Evolutionary conservation across 169 alveolate species (phyloP).

Genomic region (Eimeria acervulina): DNA sequence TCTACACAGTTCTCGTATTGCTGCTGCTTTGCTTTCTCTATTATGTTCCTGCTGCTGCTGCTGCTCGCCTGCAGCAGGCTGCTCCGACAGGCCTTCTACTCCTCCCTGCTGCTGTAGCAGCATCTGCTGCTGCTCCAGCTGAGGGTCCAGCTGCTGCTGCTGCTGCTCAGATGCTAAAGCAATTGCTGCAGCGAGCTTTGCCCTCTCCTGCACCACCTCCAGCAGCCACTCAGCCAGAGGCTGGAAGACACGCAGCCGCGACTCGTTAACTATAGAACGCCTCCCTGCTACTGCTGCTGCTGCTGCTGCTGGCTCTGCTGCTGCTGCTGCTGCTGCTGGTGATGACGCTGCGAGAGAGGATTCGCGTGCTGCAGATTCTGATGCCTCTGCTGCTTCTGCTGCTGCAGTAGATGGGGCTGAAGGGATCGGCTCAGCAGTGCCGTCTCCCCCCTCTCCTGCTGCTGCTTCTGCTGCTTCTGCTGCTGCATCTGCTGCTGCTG

Average conservation of each 20-base stretch:
- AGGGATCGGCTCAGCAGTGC: background rate
- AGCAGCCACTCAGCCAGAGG: slow-evolving; percentile 23
- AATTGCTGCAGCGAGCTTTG: slow-evolving; percentile 4
- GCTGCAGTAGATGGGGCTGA: background rate
- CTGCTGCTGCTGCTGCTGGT: slow-evolving; percentile 37
- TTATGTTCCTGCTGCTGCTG: no score
- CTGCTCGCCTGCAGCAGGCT: background rate
- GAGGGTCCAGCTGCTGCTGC: slow-evolving; percentile 61
- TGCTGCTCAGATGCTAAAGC: slow-evolving; percentile 25
- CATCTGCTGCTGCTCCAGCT: background rate
- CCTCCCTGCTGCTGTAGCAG: background rate
- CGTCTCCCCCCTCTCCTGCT: background rate
- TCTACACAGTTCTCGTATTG: background rate
- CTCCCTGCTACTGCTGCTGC: slow-evolving; percentile 19
- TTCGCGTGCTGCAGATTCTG: no score
- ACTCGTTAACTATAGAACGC: background rate
- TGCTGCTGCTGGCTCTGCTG: background rate
- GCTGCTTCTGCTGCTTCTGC: slow-evolving; percentile 23
- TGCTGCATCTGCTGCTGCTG: no score
- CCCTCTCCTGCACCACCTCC: slow-evolving; percentile 31
- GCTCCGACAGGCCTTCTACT: background rate
- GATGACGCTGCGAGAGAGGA: background rate
- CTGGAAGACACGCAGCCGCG: background rate
- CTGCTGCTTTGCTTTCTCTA: no score
- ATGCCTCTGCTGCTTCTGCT: no score